Evolutionary conservation across 306 rosid species (phyloP), one percentile per base, ranked within the genome.

Genomic region (Hylodesmum podocarpum): DNA sequence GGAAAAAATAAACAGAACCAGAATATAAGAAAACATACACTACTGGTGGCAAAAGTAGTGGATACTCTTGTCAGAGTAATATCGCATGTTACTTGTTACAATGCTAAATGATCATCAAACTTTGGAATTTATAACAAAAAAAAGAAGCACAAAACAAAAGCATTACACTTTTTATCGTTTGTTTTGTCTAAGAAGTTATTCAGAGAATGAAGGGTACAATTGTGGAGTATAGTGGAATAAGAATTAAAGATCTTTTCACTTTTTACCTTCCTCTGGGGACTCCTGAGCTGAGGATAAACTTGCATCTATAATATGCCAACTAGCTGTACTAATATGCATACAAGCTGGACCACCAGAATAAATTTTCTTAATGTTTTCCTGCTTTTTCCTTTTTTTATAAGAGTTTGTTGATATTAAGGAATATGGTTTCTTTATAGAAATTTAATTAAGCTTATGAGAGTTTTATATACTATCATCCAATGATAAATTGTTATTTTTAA

Each of bases 241-340:
- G 37, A 57, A 27, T n/a, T 28, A 14, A 41, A 73, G 44, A 58
- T n/a, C 31, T 27, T 74, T 74, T 41, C 21, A 74, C 14, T 31
- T 16, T 16, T 12, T 8, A 39, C 40, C 33, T 33, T 73, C 70
- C 19, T 63, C 31, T 58, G 39, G 63, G 63, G 67, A 68, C 46
- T 18, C 6, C 6, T 13, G 24, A 62, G 75, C 6, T 13, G 24
- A 62, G 75, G 89, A 83, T 87, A 62, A 79, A 77, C 88, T 55
- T 63, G 72, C 73, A 79, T 75, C 67, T 61, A 61, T 31, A 74
- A 63, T 24, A 71, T 64, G 82, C 80, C 79, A 80, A 75, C 47
- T 72, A 68, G 55, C 76, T 66, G 49, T 78, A 82, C 62, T 27
- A 58, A 63, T 58, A 50, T 27, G 33, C 54, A 59, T 49, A 46